Conservation (phyloP, 2,329 filamentous ascomycete species). For the Lachnellula hyalina region DNA sequence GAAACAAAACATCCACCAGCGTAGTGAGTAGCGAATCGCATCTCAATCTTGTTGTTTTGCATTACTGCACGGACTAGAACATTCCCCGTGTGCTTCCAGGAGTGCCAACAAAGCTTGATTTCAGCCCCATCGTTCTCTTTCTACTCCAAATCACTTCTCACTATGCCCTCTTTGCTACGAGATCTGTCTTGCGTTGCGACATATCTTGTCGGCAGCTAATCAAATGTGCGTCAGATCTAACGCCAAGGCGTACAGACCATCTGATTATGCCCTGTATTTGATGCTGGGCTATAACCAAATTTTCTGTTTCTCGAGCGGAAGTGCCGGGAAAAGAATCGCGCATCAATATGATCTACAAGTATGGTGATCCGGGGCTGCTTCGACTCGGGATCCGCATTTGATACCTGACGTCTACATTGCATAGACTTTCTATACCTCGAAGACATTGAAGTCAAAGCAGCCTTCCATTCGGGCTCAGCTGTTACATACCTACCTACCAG, state of each 20-base stretch:
- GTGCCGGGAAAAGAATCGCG: neutral
- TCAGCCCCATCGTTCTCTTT: neutral
- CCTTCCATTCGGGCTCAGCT: neutral
- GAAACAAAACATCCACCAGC: neutral
- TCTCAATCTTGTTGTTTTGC: neutral
- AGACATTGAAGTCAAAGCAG: neutral
- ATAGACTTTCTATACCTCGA: neutral
- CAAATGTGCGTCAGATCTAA: neutral
- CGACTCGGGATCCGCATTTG: neutral
- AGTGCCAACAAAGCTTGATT: neutral
- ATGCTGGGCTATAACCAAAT: neutral
- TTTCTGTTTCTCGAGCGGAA: neutral
- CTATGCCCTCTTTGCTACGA: neutral
- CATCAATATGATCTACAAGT: neutral
- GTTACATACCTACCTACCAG: neutral
- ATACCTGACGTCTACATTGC: neutral
- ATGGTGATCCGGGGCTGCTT: neutral
- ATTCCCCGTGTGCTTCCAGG: neutral
- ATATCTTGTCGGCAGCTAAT: neutral
- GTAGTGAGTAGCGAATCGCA: neutral
- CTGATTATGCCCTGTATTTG: neutral
- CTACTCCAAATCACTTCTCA: neutral
- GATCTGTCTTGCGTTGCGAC: neutral
- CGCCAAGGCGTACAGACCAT: neutral
- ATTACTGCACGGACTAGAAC: neutral